A percentile compares a stretch with the other conserved stretches of the same genome.
These are phyloP conservation scores for Actinomortierella wolfii DNA, from an alignment of 371 early-diverging fungal genomes.

Conservation along the genomic window DNA sequence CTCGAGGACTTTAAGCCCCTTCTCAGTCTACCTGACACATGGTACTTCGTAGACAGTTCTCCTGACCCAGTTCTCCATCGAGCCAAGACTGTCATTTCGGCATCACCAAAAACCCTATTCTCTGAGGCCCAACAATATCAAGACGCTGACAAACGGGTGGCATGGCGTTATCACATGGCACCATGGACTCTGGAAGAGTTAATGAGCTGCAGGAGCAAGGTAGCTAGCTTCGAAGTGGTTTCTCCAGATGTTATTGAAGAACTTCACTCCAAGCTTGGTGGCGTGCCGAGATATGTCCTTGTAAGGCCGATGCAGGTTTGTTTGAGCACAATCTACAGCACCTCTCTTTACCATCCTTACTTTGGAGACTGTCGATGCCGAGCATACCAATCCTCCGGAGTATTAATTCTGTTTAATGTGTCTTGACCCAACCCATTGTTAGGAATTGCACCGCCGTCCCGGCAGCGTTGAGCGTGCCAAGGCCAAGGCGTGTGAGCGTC, in stretches of 20 bases:
- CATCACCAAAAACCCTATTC: slow-evolving; percentile 25
- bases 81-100: slow-evolving; percentile 32
- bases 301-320: slow-evolving; percentile 9
- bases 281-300: slow-evolving; percentile 42
- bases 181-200: slow-evolving; percentile 34
- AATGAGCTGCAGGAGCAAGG: slow-evolving; percentile 5
- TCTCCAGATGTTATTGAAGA: slow-evolving; percentile 11
- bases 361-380: neutral
- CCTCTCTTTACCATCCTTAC: neutral
- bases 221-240: slow-evolving; percentile 8
- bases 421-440: neutral
- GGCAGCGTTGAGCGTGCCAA: slow-evolving; percentile 2
- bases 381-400: neutral
- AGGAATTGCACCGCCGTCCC: neutral
- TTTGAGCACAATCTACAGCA: neutral
- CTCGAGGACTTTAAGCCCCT: slow-evolving; percentile 19
- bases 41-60: slow-evolving; percentile 34
- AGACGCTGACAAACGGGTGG: slow-evolving; percentile 12
- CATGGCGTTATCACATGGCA: slow-evolving; percentile 24
- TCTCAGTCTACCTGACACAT: slow-evolving; percentile 18
- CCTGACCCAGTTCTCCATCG: slow-evolving; percentile 5
- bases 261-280: slow-evolving; percentile 15
- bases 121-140: slow-evolving; percentile 14
- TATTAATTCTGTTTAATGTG: neutral
- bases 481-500: slow-evolving; percentile 6